Evolutionary conservation across 2,329 filamentous ascomycete genomes (phyloP).

Genomic region (Phyllosticta paracitricarpa): DNA sequence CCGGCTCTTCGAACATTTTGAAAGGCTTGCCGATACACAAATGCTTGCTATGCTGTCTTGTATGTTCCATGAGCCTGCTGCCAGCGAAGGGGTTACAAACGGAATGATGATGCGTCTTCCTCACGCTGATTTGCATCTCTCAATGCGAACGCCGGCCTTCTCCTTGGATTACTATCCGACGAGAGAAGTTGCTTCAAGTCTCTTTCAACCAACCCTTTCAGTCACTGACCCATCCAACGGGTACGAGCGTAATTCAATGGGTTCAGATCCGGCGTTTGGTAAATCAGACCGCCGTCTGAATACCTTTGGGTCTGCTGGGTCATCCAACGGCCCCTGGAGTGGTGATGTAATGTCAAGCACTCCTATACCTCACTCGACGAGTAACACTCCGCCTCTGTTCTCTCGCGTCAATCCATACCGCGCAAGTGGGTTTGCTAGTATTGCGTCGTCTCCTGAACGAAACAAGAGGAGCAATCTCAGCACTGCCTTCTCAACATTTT

Average conservation of each 20-base stretch:
- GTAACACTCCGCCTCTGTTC: slow-evolving; percentile 37
- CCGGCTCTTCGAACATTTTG: slow-evolving; percentile 49
- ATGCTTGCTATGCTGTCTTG: slow-evolving; percentile 58
- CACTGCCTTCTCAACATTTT: slow-evolving; percentile 29
- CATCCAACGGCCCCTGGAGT: slow-evolving; percentile 42
- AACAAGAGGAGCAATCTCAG: slow-evolving; percentile 27
- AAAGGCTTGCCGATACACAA: slow-evolving; percentile 50
- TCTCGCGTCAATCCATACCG: slow-evolving; percentile 31
- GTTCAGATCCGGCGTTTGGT: slow-evolving; percentile 18
- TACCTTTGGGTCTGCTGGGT: slow-evolving; percentile 39
- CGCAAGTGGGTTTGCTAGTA: slow-evolving; percentile 29
- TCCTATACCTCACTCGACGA: slow-evolving; percentile 43
- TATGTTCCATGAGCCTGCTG: slow-evolving; percentile 43
- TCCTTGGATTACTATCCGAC: slow-evolving; percentile 39
- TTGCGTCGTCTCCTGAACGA: slow-evolving; percentile 32
- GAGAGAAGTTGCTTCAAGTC: slow-evolving; percentile 33
- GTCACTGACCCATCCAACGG: slow-evolving; percentile 15
- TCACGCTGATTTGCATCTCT: slow-evolving; percentile 27
- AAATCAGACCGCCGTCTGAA: slow-evolving; percentile 16
- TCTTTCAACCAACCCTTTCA: slow-evolving; percentile 29
- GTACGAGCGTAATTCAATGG: slow-evolving; percentile 20
- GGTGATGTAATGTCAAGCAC: slow-evolving; percentile 31
- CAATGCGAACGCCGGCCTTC: slow-evolving; percentile 34
- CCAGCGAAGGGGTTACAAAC: slow-evolving; percentile 29
- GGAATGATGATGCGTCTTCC: slow-evolving; percentile 20